These are phyloP conservation scores for Hypomyces rosellus DNA, from an alignment of 2,329 filamentous ascomycete genomes.

Conservation along the genomic window DNA sequence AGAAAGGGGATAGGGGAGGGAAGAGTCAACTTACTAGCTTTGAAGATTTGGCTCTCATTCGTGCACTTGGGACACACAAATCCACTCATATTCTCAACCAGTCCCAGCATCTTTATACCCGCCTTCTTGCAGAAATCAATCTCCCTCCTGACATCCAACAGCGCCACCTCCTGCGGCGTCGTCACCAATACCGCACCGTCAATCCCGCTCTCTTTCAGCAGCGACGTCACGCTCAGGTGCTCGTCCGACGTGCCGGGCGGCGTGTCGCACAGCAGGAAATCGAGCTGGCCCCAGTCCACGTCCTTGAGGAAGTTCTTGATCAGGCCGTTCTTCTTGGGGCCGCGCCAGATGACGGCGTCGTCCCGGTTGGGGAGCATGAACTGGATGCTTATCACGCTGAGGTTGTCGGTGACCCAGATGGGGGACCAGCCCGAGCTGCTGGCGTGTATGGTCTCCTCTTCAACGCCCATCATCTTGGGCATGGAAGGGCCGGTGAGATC, in stretches of 20 bases:
- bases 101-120: slow-evolving; percentile 76
- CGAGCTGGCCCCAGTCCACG: slow-evolving; percentile 93
- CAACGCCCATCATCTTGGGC: slow-evolving; percentile 98
- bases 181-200: slow-evolving; percentile 91
- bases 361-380: slow-evolving; percentile 95
- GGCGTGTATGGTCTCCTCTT: slow-evolving; percentile 87
- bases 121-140: slow-evolving; percentile 97
- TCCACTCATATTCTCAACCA: slow-evolving; percentile 97
- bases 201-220: slow-evolving; percentile 84
- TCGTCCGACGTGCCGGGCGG: slow-evolving; percentile 94
- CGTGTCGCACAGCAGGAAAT: slow-evolving; percentile 90
- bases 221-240: slow-evolving; percentile 87
- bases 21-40: slow-evolving; percentile 50
- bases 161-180: slow-evolving; percentile 87
- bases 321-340: slow-evolving; percentile 95
- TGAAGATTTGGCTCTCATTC: slow-evolving; percentile 78
- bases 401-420: slow-evolving; percentile 90
- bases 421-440: slow-evolving; percentile 87
- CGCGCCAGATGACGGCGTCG: slow-evolving; percentile 95
- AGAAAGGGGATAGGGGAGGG: neutral
- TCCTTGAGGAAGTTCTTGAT: slow-evolving; percentile 99
- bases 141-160: slow-evolving; percentile 93
- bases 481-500: slow-evolving; percentile 96
- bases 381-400: slow-evolving; percentile 95
- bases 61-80: slow-evolving; percentile 94